Conservation (phyloP, 1,139 yeast species). For the Suhomyces bokatorum region DNA sequence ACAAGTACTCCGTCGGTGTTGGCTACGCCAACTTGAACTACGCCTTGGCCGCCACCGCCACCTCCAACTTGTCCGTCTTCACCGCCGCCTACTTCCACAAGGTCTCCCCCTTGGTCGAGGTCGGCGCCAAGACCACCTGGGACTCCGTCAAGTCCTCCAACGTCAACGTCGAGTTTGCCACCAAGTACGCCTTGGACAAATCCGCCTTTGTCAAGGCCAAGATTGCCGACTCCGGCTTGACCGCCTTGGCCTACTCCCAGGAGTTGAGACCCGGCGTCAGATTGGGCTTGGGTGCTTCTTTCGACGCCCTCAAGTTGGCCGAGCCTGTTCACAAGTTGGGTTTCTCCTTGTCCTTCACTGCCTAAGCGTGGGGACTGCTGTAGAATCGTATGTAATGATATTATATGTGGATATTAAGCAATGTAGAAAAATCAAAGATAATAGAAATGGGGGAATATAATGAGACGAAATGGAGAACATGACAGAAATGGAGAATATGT, state of each 20-base stretch:
- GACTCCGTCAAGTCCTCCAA: constrained; percentile 75
- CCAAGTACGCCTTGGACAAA: constrained; percentile 88
- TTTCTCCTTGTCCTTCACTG: constrained; percentile 87
- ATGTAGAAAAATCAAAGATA: no score
- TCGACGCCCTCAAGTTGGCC: constrained; percentile 92
- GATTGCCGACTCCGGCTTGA: constrained; percentile 94
- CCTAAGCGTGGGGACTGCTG: constrained; percentile 45
- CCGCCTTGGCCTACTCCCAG: constrained; percentile 94
- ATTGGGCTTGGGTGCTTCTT: constrained; percentile 95
- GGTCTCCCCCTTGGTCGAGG: constrained; percentile 88
- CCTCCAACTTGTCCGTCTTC: constrained; percentile 86
- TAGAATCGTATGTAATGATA: constrained; percentile 8
- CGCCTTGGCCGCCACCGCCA: constrained; percentile 85
- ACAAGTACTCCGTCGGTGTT: constrained; percentile 91
- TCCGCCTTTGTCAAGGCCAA: constrained; percentile 93
- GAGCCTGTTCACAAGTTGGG: constrained; percentile 99
- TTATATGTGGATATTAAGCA: constrained; percentile 5
- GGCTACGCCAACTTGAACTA: constrained; percentile 91
- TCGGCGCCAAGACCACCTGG: constrained; percentile 97
- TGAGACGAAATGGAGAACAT: no score
- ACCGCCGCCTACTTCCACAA: constrained; percentile 97
- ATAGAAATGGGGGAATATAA: no score
- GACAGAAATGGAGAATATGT: no score
- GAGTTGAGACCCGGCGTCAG: constrained; percentile 95
- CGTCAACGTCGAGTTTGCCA: constrained; percentile 86